Evolutionary conservation across 208 protist species (phyloP), one percentile per base, ranked within the genome.

Genomic region (Leishmania lainsoni): DNA sequence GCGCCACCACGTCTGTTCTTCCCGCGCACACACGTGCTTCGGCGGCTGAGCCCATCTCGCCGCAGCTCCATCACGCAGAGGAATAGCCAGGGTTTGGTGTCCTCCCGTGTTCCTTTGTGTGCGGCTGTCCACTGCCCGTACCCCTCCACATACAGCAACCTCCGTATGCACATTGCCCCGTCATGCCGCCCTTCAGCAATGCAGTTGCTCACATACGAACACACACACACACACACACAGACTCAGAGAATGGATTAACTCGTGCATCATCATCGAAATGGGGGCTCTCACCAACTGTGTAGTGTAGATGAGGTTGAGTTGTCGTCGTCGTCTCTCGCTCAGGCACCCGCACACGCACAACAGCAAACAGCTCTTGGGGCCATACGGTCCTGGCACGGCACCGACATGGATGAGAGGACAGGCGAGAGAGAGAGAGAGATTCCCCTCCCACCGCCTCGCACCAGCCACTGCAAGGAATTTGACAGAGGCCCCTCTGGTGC

Each of bases 191-290:
- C 48, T 45, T 54, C 72, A 16, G 39, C 56, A 65, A n/a, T 35
- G 59, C 59, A 65, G n/a, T 9, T 35, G 59, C 59, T 4, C 59
- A 14, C 59, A 20, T 5, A 65, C 59, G n/a, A n/a, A n/a, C n/a
- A n/a, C 42, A 14, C 14, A 17, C 51, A 75, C 59, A n/a, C 10
- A 74, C 51, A 29, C 77, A 45, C 66, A 29, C 49, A 76, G 77
- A 84, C 84, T 87, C 84, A 87, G 84, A 87, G 84, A 87, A 87
- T 87, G 84, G 84, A 87, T 87, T 87, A 87, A 84, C 84, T 83
- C 79, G 56, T 54, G 63, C 26, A 81, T 88, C 84, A 83, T 85
- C 84, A 85, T 85, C 81, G 78, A 82, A 88, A 78, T 73, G 78
- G 63, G 32, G 74, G 81, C 80, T 85, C 80, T 85, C 84, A 88